Evolutionary conservation across 257 asterid genomes (phyloP), one percentile per base, ranked within the genome.

Genomic region (Orobanche coerulescens): DNA sequence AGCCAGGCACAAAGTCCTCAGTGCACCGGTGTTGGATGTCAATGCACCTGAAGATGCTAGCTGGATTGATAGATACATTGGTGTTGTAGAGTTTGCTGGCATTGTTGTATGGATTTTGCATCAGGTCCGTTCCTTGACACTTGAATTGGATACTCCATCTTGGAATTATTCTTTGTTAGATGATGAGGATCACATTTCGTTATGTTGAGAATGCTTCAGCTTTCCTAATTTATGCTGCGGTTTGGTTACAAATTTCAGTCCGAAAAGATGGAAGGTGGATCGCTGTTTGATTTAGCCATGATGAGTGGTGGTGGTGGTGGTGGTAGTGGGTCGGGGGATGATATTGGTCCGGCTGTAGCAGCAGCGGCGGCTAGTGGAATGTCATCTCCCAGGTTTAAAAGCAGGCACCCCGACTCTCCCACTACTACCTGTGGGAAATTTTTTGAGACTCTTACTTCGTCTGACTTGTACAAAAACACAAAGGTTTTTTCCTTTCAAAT

Each of bases 51-150:
- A 83, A 22, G 99, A 93, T 72, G 94, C 99, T 10, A 86, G 88
- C 59, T 93, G 99, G 99, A 86, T 93, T 24, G 99, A 93, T 64
- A 79, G 97, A 73, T 93, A 93, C 77, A 71, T 93, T 1, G 99
- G 99, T 50, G 74, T 93, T 16, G 94, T 85, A 22, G 99, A 93
- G 68, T 93, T 89, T 71, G 99, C 99, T 0, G 99, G 99, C 73
- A 93, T 93, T 67, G 99, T 83, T 16, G 99, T 93, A 0, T 93
- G 95, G 95, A 93, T 87, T 55, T 81, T 93, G 14, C 96, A 89
- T 68, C 99, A 89, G 98, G 98, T 89, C 46, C 33, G 57, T 47
- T 43, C 59, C n/a, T n/a, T n/a, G n/a, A 6, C 54, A 58, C n/a
- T n/a, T n/a, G n/a, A n/a, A n/a, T 56, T 22, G 4, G 43, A 30